Evolutionary conservation across 192 early-diverging fungal species (phyloP), one percentile per base, ranked within the genome.

Genomic region (Backusella mclennaniae): DNA sequence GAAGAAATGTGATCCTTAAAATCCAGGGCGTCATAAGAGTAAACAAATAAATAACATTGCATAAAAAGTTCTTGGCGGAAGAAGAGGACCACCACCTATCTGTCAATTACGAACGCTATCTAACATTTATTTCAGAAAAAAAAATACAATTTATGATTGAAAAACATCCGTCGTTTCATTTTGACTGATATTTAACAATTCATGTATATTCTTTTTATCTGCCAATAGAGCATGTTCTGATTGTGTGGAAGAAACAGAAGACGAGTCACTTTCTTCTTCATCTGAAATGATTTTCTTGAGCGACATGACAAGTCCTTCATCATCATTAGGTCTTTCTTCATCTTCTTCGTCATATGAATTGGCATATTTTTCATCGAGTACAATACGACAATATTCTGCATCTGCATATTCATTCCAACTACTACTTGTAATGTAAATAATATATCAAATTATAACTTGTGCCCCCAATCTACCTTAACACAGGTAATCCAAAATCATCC

Each of bases 341-440:
- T 44, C 35, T n/a, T 71, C 70, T 21, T 29, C 67, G 1, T 68
- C 69, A 41, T 42, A 49, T 19, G 70, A 49, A 46, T 46, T 71
- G 9, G 26, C 39, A 33, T 71, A 71, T 29, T 71, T 71, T 49
- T 71, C 70, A 26, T 71, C 70, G 1, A 39, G 42, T 19, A 71
- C 26, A 12, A 71, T 71, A 71, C 70, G 70, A n/a, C 26, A 15
- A 49, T 71, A 71, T 19, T 71, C 70, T 31, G 42, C 42, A 49
- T 71, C 70, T 46, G 70, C 70, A 49, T 71, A 71, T 21, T 71
- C 70, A 49, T 36, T 71, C 70, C 70, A 71, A 23, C 42, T 44
- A 31, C 70, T 71, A 29, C 14, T 29, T 59, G 0, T 59, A 53
- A 12, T n/a, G 46, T 49, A 26, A 63, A 70, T 26, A 70, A 70